A percentile compares a stretch with the other conserved stretches of the same genome.
Conservation (phyloP, 768 basidiomycete species). For the Mycena olivaceomarginata region DNA sequence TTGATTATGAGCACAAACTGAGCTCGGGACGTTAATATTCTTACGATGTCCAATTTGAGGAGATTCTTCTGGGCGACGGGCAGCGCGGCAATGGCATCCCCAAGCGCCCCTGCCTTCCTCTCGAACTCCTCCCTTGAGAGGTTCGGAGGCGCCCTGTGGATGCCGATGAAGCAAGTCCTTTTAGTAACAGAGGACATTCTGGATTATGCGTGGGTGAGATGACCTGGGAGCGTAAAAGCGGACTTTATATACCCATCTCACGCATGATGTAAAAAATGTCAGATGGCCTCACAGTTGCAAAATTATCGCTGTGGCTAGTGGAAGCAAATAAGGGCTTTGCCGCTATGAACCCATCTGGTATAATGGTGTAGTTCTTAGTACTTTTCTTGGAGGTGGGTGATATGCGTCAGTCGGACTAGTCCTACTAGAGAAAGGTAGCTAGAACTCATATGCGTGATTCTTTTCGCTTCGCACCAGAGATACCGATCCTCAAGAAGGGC, state of each 20-base stretch:
- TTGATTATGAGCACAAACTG: background rate
- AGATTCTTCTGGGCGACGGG: slow-evolving; percentile 37
- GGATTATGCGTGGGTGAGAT: slow-evolving; percentile 19
- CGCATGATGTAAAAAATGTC: slow-evolving; percentile 12
- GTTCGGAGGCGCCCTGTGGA: slow-evolving; percentile 33
- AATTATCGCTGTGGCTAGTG: slow-evolving; percentile 27
- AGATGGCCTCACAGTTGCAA: slow-evolving; percentile 13
- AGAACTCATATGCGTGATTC: background rate
- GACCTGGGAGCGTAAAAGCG: slow-evolving; percentile 10
- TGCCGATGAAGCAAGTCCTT: slow-evolving; percentile 30
- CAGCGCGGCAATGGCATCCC: slow-evolving; percentile 35
- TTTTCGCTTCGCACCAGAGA: slow-evolving; percentile 6
- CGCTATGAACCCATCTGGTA: slow-evolving; percentile 5
- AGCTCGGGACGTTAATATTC: slow-evolving; percentile 14
- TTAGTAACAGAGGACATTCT: slow-evolving; percentile 27
- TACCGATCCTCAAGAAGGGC: slow-evolving; percentile 1
- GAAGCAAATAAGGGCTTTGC: background rate
- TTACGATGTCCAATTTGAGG: slow-evolving; percentile 36
- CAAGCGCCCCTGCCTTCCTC: slow-evolving; percentile 26
- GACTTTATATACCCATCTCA: slow-evolving; percentile 18
- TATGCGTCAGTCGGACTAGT: background rate
- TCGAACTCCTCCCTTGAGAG: slow-evolving; percentile 33
- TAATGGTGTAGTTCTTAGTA: background rate
- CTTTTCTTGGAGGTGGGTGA: background rate
- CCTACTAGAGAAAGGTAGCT: background rate